Evolutionary conservation across 2,329 filamentous ascomycete species (phyloP).

Genomic region (Torrubiella hemipterigena): DNA sequence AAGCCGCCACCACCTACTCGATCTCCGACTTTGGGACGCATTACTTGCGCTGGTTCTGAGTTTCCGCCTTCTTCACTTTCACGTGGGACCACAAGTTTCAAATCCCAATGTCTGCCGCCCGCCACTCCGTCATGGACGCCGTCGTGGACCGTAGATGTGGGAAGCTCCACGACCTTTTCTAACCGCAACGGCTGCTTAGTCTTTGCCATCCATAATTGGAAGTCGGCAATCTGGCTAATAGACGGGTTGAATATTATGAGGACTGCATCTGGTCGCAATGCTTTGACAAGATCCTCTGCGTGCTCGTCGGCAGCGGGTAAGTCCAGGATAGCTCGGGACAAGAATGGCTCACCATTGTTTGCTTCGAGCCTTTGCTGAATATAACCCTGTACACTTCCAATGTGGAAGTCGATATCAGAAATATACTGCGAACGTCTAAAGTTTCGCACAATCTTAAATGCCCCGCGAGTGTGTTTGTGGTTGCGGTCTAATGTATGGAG

Average conservation of each 20-base stretch:
- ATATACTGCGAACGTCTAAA: conserved; percentile 63
- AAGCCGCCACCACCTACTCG: conserved; percentile 27
- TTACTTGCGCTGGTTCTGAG: conserved; percentile 20
- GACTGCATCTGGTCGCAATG: conserved; percentile 50
- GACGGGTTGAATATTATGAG: conserved; percentile 65
- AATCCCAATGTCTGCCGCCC: conserved; percentile 51
- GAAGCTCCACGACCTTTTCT: conserved; percentile 49
- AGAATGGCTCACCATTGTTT: conserved; percentile 41
- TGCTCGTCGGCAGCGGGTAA: conserved; percentile 49
- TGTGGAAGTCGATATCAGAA: conserved; percentile 61
- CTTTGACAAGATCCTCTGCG: conserved; percentile 34
- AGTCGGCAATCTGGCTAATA: conserved; percentile 64
- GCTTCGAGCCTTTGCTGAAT: conserved; percentile 36
- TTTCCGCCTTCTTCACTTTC: conserved; percentile 9
- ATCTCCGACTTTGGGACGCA: conserved; percentile 28
- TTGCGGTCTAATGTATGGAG: conserved; percentile 64
- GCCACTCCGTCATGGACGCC: conserved; percentile 31
- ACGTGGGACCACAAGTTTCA: conserved; percentile 33
- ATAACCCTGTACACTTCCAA: conserved; percentile 54
- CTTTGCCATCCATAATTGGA: conserved; percentile 33
- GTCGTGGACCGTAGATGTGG: conserved; percentile 23
- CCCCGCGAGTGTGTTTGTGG: conserved; percentile 48
- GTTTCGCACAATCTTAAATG: conserved; percentile 49
- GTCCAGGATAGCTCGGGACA: conserved; percentile 63
- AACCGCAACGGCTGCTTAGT: conserved; percentile 40